Evolutionary conservation across 495 filamentous ascomycete genomes (phyloP), one percentile per base, ranked within the genome.

Genomic region (Xylaria castorea): DNA sequence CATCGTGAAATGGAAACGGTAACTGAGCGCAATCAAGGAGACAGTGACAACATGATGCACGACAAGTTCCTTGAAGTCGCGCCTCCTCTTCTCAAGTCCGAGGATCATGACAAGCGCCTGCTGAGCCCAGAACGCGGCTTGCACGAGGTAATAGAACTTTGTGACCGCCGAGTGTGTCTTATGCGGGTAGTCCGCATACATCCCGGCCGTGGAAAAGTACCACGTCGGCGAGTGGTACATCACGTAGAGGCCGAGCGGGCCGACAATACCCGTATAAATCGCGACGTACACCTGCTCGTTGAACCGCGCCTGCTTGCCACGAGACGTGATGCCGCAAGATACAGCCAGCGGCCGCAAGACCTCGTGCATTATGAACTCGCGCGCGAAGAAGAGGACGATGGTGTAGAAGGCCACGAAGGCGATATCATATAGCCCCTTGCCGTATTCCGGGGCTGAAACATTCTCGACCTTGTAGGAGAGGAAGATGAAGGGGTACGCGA

Each of bases 251-350:
- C 96, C 96, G 42, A 89, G 89, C 0, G 96, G 95, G 5, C 94
- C 94, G 70, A 96, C 90, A 63, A 97, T 75, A 5, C 82, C 89
- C 76, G 97, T 97, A 84, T 99, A 99, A 25, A 97, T 83, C 7
- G 93, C 94, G 1, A 94, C 97, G 83, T 98, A 99, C 73, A 92
- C 88, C 83, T 99, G 95, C 82, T 99, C 95, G 92, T 97, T 95
- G 86, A 97, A 98, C 22, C 95, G 91, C 9, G 91, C 87, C 64
- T 94, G 92, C 84, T 97, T 98, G 51, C 88, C 88, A 46, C 90
- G 88, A 44, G 87, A 88, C 50, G 83, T 87, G 75, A 98, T 91
- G 2, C 94, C 93, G 50, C 81, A 88, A 68, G 83, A 84, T 25
- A 90, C 81, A 1, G 94, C 94, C 76, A 93, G 79, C 0, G 93